Evolutionary conservation across 23 red algal species (phyloP), one percentile per base, ranked within the genome.

Genomic region (Gracilaria domingensis): DNA sequence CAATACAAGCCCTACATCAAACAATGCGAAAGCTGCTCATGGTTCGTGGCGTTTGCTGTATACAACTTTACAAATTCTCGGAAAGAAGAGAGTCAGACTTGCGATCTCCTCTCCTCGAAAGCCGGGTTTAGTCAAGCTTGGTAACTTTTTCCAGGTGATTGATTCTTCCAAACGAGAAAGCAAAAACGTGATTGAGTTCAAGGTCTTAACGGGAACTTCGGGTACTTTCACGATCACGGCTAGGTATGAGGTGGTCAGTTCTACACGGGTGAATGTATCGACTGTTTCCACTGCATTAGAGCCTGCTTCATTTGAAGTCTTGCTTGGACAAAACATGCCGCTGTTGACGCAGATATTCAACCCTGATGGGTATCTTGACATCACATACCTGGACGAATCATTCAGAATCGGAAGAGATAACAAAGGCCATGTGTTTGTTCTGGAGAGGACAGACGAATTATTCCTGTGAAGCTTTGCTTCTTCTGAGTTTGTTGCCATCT

Each of bases 41-140:
- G 93, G 93, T 35, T 29, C 33, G 4, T 96, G 94, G 94, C 84
- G 94, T n/a, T 53, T 96, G 79, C 66, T 96, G 2, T 96, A 91
- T 75, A 96, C 94, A 29, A 93, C 85, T 8, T 57, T 96, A 26
- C 55, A 83, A 30, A 96, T 96, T 69, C 78, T 96, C 23, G 94
- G 94, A 58, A 67, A 56, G 29, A 77, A 80, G 66, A 82, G 94
- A 8, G 56, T 88, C 49, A 23, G 62, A 21, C 88, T 96, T 28
- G 76, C 87, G 21, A 89, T 96, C 73, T 53, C 70, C 17, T 77
- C 88, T 8, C 40, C 87, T 13, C 56, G 73, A 26, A 96, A 96
- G 81, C 48, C 94, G 35, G 94, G 94, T 3, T 57, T 96, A 18
- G 94, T 96, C 8, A 88, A 74, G 14, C 94, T 96, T 39, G 94